Conservation (phyloP, 805 yeast species). For the Starmerella geochares region DNA sequence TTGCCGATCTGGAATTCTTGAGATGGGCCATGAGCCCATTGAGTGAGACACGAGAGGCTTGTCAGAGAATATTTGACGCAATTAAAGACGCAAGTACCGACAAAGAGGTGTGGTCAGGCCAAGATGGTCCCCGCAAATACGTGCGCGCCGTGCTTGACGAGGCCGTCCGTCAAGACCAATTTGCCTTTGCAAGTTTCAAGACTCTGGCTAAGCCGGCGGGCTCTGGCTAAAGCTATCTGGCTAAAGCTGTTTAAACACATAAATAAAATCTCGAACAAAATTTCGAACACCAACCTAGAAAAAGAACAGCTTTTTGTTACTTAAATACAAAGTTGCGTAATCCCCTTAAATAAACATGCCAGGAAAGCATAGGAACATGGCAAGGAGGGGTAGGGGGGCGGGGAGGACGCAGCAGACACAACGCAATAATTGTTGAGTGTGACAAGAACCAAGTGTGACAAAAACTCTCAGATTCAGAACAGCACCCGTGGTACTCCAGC, state of each 20-base stretch:
- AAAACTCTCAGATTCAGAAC: background rate
- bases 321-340: too few relatives aligned
- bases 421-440: background rate
- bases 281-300: too few relatives aligned
- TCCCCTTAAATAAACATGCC: too few relatives aligned
- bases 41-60: conserved; percentile 24
- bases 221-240: background rate
- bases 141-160: conserved; percentile 22
- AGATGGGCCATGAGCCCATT: conserved; percentile 31
- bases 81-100: conserved; percentile 27
- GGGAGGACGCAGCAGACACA: too few relatives aligned
- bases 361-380: too few relatives aligned
- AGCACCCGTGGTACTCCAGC: conserved; percentile 18
- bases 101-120: conserved; percentile 25
- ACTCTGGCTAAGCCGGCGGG: conserved; percentile 4
- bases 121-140: conserved; percentile 26
- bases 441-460: too few relatives aligned
- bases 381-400: too few relatives aligned
- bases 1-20: conserved; percentile 47
- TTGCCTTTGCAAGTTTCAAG: conserved; percentile 23
- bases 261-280: too few relatives aligned
- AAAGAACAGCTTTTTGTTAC: too few relatives aligned
- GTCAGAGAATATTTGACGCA: conserved; percentile 28
- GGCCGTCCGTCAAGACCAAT: conserved; percentile 20
- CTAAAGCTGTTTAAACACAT: background rate